These are phyloP conservation scores for Candida caryicola DNA, from an alignment of 805 yeast species.

Conservation along the genomic window DNA sequence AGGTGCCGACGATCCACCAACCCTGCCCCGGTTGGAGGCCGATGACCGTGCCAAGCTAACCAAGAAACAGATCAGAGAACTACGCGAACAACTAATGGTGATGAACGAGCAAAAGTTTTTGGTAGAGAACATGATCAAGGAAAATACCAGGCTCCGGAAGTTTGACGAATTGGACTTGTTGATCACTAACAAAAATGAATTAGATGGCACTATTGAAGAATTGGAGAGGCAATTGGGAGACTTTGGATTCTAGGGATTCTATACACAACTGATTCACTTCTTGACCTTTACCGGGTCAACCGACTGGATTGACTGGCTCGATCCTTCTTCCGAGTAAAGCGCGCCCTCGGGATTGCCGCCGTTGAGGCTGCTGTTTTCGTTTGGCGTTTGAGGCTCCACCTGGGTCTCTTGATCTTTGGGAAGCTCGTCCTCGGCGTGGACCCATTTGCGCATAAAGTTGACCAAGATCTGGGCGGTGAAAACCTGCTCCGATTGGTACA, in stretches of 20 bases:
- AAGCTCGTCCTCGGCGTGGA: constrained; percentile 34
- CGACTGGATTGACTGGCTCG: too few relatives aligned
- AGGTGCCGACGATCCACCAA: background rate
- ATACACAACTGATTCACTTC: too few relatives aligned
- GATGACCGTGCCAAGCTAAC: constrained; percentile 27
- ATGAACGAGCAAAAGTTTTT: constrained; percentile 78
- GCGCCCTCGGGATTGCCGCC: background rate
- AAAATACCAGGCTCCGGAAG: constrained; percentile 61
- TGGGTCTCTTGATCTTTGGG: constrained; percentile 15
- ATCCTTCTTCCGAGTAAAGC: background rate
- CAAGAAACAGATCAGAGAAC: constrained; percentile 52
- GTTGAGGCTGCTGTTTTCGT: background rate
- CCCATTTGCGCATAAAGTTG: constrained; percentile 68
- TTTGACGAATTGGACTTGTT: constrained; percentile 74
- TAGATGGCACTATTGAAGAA: constrained; percentile 46
- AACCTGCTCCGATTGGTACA: constrained; percentile 87
- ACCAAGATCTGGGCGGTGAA: constrained; percentile 74
- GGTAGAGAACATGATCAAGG: constrained; percentile 61
- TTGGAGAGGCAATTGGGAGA: constrained; percentile 58
- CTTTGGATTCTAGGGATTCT: constrained; percentile 32
- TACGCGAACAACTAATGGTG: constrained; percentile 78
- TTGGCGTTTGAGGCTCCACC: background rate
- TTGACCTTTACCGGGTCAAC: too few relatives aligned
- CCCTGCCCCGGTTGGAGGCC: background rate
- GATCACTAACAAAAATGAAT: constrained; percentile 54